phyloP scores from a whole-genome alignment of 2,329 filamentous ascomycete genomes.

The Penicillium corylophilum region DNA sequence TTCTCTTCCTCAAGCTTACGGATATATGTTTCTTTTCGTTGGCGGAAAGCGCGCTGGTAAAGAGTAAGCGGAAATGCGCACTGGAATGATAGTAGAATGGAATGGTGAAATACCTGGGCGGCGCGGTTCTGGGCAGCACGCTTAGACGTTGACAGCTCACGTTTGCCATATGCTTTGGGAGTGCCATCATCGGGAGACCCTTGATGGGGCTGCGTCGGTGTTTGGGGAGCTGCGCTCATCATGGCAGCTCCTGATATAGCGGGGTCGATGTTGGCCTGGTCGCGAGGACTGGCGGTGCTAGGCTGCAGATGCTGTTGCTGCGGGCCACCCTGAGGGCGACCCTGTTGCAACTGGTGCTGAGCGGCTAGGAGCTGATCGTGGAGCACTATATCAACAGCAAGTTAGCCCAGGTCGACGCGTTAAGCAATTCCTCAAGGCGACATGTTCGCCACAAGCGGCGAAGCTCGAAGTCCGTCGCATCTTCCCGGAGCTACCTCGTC shows the following conservation, averaged over 20 bases:
- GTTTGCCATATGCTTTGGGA: slow-evolving; percentile 71
- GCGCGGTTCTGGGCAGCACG: slow-evolving; percentile 94
- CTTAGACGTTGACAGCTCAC: slow-evolving; percentile 92
- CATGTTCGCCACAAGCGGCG: not conserved
- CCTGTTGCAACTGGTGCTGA: slow-evolving; percentile 41
- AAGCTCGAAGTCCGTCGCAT: not conserved
- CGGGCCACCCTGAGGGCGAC: slow-evolving; percentile 42
- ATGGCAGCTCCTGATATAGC: slow-evolving; percentile 55
- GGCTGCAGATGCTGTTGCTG: slow-evolving; percentile 43
- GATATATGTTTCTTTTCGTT: slow-evolving; percentile 97
- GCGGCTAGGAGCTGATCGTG: slow-evolving; percentile 61
- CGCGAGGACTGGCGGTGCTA: slow-evolving; percentile 44
- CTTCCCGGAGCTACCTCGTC: not conserved
- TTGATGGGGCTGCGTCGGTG: slow-evolving; percentile 30
- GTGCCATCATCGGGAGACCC: slow-evolving; percentile 48
- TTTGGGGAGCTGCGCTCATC: slow-evolving; percentile 44
- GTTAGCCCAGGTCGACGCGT: slow-evolving; percentile 5
- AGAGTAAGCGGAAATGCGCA: not conserved
- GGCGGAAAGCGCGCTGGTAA: slow-evolving; percentile 83
- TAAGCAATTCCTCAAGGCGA: not conserved
- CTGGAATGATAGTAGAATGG: not conserved
- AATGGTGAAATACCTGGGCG: slow-evolving; percentile 71
- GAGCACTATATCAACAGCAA: slow-evolving; percentile 48
- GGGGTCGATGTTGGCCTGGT: slow-evolving; percentile 58
- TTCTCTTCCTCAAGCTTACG: slow-evolving; percentile 96